Base-by-base conservation (phyloP, 768 basidiomycete genomes). In the Podaxis carcinomalis region DNA sequence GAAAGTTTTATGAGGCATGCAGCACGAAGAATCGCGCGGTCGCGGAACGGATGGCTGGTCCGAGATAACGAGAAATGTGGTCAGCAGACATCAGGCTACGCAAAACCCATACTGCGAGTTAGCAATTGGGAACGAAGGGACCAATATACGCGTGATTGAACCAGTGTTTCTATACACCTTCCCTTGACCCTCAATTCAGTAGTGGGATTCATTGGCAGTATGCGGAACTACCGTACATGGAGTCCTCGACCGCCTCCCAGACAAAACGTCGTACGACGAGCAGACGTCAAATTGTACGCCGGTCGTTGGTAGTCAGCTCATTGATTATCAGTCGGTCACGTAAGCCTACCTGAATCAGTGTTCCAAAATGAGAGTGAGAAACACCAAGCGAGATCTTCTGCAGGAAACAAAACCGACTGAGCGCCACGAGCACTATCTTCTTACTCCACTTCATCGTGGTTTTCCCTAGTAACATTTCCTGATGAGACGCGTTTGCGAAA, bases 401-500 rank as follows among this genome's bases (percentile, higher is more conserved):
- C n/a, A 3, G 19, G 37, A 39, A 37, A 0, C 5, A 19, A 23
- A 36, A 23, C 36, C 14, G 0, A 46, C 16, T 19, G 27, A 57
- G 35, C 9, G 2, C 42, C 6, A 44, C 5, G 27, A 57, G 35
- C 19, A 32, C 42, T n/a, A 19, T 3, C 42, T 42, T 35, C 42
- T 57, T 57, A 13, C 56, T 57, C 56, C 56, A 57, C 56, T 14
- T 5, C 32, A 47, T 46, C 42, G 19, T 57, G 56, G 19, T 27
- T 46, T 46, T 14, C 21, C 56, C 19, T 54, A 37, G 36, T n/a
- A 44, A 3, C 14, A 32, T 32, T 32, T 32, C 42, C 16, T 6
- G 42, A n/a, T 3, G 19, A 44, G 7, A 21, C 19, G 42, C 14
- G 2, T 16, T 44, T 19, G 19, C 19, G 42, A 19, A 44, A 42